Base-by-base conservation (phyloP, 1,139 yeast species). In the Lodderomyces oxycetoniae region DNA sequence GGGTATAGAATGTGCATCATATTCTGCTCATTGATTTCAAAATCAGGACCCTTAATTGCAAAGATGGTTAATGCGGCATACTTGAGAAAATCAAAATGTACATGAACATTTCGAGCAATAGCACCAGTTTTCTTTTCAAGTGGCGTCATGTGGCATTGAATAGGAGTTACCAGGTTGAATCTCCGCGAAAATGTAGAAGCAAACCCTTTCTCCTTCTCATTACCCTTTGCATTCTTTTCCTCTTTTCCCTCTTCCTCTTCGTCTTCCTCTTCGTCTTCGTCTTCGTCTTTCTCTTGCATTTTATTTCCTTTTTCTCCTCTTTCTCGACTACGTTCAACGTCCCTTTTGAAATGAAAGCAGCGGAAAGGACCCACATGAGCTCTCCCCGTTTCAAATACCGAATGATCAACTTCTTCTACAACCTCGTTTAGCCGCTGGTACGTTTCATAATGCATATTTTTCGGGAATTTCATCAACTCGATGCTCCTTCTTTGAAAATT, bases 1-100 rank as follows among this genome's bases (percentile, higher is more conserved):
- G 74, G 74, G 43, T 67, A 67, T 14, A 67, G 49, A n/a, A 68
- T 67, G 40, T 68, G 74, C 35, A 67, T 53, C 57, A 67, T 61
- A 40, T 66, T 67, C 41, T 68, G 74, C 37, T 67, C 71, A 32
- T 56, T 58, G 37, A 66, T 55, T 14, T 50, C 44, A 45, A 63
- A 66, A 31, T 57, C 48, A 2, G 62, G 52, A 4, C 74, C 74
- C 39, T 67, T 68, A 14, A 68, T 63, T 15, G 71, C 73, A 32
- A 61, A 38, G 21, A 65, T 63, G 2, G 73, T 60, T 34, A 68
- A 52, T 37, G 63, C 66, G 14, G 74, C 71, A 30, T 47, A 57
- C 31, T 58, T 56, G 14, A 67, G 36, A 10, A 67, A 55, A 28
- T 59, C 61, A 15, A 52, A 44, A 44, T 67, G 71, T 22, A 67